Evolutionary conservation across 805 yeast genomes (phyloP).

Genomic region (Ogataea pini): DNA sequence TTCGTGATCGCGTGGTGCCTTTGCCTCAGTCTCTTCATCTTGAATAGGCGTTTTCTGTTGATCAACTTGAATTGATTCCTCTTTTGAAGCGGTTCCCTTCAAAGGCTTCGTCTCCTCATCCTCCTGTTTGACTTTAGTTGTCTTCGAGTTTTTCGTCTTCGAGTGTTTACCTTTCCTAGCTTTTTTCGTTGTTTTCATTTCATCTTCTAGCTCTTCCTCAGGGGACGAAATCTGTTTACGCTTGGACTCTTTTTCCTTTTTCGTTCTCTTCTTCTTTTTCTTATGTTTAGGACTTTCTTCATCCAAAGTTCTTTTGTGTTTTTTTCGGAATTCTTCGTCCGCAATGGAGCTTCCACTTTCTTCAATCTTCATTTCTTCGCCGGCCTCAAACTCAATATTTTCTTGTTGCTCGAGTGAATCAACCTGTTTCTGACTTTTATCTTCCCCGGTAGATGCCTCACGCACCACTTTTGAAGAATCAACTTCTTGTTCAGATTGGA

Average conservation of each 20-base stretch:
- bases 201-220: constrained; percentile 9
- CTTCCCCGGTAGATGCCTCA: too few species aligned
- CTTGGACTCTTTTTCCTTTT: constrained; percentile 1
- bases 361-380: neutral
- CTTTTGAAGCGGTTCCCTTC: too few species aligned
- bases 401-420: too few species aligned
- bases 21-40: too few species aligned
- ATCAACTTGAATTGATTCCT: too few species aligned
- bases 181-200: constrained; percentile 5
- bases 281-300: constrained; percentile 2
- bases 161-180: constrained; percentile 1
- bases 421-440: too few species aligned
- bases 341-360: neutral
- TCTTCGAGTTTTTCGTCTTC: neutral
- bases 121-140: neutral
- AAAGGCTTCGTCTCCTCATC: neutral
- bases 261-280: constrained; percentile 7
- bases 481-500: too few species aligned
- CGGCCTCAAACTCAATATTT: neutral
- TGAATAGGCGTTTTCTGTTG: too few species aligned
- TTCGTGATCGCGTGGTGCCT: too few species aligned
- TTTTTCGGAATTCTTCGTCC: neutral
- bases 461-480: too few species aligned
- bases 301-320: neutral
- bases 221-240: neutral